These are phyloP conservation scores for Sclerotinia borealis DNA, from an alignment of 2,329 filamentous ascomycete genomes.

Conservation along the genomic window DNA sequence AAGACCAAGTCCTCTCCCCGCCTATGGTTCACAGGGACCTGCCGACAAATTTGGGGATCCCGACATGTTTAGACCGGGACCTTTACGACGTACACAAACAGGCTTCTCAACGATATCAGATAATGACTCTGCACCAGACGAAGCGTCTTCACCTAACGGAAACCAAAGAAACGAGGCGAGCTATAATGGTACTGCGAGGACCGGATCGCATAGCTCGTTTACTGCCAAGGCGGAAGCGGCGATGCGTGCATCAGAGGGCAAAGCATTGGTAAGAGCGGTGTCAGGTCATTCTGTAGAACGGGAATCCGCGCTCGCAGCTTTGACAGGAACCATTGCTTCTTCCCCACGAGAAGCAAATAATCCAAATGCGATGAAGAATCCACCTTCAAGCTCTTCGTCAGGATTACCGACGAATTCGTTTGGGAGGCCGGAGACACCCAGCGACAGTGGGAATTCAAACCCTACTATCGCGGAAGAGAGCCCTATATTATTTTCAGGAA, in stretches of 20 bases:
- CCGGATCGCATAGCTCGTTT: constrained; percentile 21
- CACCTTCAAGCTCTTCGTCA: constrained; percentile 11
- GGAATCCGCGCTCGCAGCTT: constrained; percentile 4
- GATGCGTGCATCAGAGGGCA: constrained; percentile 55
- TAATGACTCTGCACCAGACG: constrained; percentile 7
- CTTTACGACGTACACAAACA: constrained; percentile 53
- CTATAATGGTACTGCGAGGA: neutral
- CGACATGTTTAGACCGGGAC: constrained; percentile 43
- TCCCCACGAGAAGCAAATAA: constrained; percentile 22
- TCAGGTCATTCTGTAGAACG: constrained; percentile 9
- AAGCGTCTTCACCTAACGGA: neutral
- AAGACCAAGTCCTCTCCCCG: constrained; percentile 5
- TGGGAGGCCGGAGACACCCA: constrained; percentile 14
- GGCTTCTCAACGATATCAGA: constrained; percentile 11
- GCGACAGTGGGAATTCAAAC: constrained; percentile 6
- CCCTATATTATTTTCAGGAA: neutral
- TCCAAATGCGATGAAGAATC: constrained; percentile 27
- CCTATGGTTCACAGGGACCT: constrained; percentile 9
- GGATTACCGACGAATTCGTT: constrained; percentile 15
- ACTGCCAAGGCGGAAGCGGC: constrained; percentile 45
- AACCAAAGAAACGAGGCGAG: neutral
- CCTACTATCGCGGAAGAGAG: constrained; percentile 1
- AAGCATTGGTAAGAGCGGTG: constrained; percentile 43
- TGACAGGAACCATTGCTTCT: constrained; percentile 11
- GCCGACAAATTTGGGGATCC: constrained; percentile 6